Evolutionary conservation across 2,329 filamentous ascomycete species (phyloP).

Genomic region (Botrytis porri): DNA sequence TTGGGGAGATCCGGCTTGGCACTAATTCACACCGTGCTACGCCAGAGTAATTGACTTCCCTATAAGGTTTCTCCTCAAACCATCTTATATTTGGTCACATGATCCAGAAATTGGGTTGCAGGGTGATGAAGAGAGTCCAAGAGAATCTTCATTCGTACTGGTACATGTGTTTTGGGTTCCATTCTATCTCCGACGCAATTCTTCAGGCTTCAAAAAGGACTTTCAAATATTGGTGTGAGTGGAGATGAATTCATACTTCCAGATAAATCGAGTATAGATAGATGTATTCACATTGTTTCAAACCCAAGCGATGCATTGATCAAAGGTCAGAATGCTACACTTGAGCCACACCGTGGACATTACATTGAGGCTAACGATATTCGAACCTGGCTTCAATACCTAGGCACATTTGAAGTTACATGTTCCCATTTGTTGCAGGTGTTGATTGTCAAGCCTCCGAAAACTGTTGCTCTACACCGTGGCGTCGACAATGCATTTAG

Average conservation of each 20-base stretch:
- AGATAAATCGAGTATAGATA: background rate
- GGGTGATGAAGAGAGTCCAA: background rate
- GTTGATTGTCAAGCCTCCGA: background rate
- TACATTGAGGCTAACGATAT: background rate
- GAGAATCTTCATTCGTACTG: background rate
- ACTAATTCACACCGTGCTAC: background rate
- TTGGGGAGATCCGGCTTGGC: constrained; percentile 14
- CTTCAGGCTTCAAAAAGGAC: background rate
- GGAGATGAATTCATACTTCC: background rate
- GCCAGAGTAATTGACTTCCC: background rate
- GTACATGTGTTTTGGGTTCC: background rate
- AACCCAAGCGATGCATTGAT: background rate
- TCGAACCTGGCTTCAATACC: background rate
- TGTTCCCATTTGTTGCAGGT: background rate
- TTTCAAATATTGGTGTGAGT: background rate
- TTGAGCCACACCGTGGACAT: background rate
- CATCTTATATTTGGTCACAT: background rate
- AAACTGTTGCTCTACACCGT: background rate
- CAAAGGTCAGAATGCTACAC: background rate
- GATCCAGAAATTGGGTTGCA: background rate
- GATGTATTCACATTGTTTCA: background rate
- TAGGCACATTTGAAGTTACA: background rate
- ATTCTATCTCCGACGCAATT: background rate
- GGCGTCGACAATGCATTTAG: background rate
- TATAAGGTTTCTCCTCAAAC: background rate